A percentile compares a stretch with the other conserved stretches of the same genome.
Evolutionary conservation across 345 rosid genomes (phyloP).

Genomic region (Trapa incisa): DNA sequence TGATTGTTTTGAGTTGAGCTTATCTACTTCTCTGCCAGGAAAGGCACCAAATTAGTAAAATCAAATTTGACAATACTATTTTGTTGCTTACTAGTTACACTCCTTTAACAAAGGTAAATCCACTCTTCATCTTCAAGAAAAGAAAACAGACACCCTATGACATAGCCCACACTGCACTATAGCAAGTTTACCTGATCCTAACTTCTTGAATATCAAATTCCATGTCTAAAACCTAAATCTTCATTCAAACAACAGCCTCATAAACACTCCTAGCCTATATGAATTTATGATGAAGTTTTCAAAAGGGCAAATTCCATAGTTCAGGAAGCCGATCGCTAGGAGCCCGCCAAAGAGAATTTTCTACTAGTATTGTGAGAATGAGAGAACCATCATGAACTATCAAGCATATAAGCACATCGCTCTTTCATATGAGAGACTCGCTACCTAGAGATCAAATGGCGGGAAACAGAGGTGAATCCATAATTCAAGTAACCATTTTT

Average conservation of each 20-base stretch:
- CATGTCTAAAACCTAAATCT: neutral
- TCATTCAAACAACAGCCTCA: neutral
- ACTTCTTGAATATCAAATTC: neutral
- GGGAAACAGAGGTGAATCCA: constrained; percentile 1
- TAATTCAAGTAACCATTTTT: constrained; percentile 6
- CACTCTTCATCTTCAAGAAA: neutral
- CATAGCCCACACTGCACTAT: neutral
- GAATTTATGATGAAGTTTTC: neutral
- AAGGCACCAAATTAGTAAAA: neutral
- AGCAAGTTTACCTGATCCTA: neutral
- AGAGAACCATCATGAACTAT: constrained; percentile 1
- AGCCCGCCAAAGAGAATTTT: neutral
- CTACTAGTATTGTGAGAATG: neutral
- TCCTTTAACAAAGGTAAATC: neutral
- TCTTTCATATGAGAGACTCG: neutral
- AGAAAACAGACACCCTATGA: neutral
- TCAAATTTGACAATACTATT: neutral
- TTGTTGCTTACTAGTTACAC: neutral
- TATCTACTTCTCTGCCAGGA: constrained; percentile 17
- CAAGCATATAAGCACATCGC: neutral
- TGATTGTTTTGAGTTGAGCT: constrained; percentile 1
- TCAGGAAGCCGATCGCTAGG: neutral
- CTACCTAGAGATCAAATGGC: neutral
- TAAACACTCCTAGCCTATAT: neutral
- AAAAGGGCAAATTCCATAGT: neutral